Percentiles rank a stretch among this genome's conserved stretches.
These are phyloP conservation scores for Globisporangium ultimum DNA, from an alignment of 352 stramenopile genomes.

Conservation along the genomic window DNA sequence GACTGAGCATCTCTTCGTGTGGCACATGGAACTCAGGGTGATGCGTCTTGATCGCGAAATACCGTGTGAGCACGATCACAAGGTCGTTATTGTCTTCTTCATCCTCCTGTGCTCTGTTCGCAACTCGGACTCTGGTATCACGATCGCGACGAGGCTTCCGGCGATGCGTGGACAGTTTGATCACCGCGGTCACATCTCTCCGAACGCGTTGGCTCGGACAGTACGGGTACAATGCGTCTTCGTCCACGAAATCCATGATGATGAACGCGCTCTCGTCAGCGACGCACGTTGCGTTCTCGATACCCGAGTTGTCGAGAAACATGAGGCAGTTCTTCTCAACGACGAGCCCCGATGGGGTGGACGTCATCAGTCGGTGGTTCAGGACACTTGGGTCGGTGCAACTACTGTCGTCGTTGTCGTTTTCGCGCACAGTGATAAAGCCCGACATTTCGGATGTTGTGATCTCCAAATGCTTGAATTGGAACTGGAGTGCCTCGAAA, in stretches of 20 bases:
- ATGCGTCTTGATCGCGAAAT: neutral
- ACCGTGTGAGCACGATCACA: neutral
- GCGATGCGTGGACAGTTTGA: neutral
- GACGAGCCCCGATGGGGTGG: slow-evolving; percentile 16
- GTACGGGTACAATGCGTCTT: slow-evolving; percentile 18
- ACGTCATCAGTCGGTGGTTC: slow-evolving; percentile 36
- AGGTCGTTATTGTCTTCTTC: neutral
- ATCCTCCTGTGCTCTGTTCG: neutral
- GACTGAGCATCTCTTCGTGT: neutral
- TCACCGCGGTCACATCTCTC: slow-evolving; percentile 12
- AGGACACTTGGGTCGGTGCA: slow-evolving; percentile 16
- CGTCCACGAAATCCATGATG: slow-evolving; percentile 14
- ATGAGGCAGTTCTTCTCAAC: slow-evolving; percentile 38
- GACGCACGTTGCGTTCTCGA: neutral
- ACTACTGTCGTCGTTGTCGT: slow-evolving; percentile 28
- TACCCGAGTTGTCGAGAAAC: slow-evolving; percentile 13
- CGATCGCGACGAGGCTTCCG: neutral
- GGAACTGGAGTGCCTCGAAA: slow-evolving; percentile 27
- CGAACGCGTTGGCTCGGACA: slow-evolving; percentile 9
- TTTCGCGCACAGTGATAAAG: slow-evolving; percentile 45
- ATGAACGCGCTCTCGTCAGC: slow-evolving; percentile 8
- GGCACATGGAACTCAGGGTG: neutral
- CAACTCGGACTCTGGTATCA: neutral
- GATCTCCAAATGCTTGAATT: slow-evolving; percentile 43
- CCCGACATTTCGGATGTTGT: slow-evolving; percentile 38